A percentile compares a stretch with the other conserved stretches of the same genome.
phyloP scores from a whole-genome alignment of 805 yeast genomes.

The Hanseniaspora vineae region DNA sequence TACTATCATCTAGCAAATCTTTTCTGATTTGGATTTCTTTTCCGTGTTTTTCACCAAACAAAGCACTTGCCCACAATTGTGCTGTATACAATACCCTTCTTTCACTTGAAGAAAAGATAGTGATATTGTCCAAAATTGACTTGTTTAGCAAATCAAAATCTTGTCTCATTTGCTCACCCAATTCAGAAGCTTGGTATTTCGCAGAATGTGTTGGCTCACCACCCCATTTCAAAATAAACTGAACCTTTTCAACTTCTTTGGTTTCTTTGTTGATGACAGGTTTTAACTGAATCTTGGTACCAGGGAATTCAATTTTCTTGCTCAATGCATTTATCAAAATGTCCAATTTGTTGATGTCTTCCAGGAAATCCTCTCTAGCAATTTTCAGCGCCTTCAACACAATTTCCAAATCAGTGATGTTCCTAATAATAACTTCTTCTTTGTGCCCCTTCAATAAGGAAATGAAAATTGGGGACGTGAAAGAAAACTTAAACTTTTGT shows the following conservation, averaged over 20 bases:
- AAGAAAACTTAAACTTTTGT: slow-evolving; percentile 92
- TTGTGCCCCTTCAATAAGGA: slow-evolving; percentile 85
- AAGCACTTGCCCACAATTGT: slow-evolving; percentile 67
- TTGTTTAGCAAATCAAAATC: slow-evolving; percentile 78
- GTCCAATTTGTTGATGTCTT: slow-evolving; percentile 63
- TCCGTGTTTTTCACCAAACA: slow-evolving; percentile 43
- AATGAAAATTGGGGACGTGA: slow-evolving; percentile 74
- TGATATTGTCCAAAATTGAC: slow-evolving; percentile 64
- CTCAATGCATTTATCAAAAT: slow-evolving; percentile 75
- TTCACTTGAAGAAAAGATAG: slow-evolving; percentile 83
- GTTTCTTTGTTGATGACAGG: slow-evolving; percentile 62
- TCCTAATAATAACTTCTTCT: slow-evolving; percentile 91
- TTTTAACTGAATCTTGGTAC: slow-evolving; percentile 90
- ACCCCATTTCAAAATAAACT: slow-evolving; percentile 95
- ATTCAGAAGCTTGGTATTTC: slow-evolving; percentile 81
- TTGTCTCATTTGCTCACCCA: slow-evolving; percentile 92
- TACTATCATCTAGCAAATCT: slow-evolving; percentile 87
- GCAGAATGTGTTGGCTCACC: slow-evolving; percentile 99
- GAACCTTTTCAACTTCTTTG: slow-evolving; percentile 77
- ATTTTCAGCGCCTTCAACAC: slow-evolving; percentile 74
- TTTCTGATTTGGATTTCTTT: slow-evolving; percentile 69
- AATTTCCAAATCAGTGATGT: slow-evolving; percentile 70
- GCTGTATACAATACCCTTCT: slow-evolving; percentile 92
- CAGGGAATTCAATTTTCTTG: slow-evolving; percentile 83
- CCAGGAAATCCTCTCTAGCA: slow-evolving; percentile 69